phyloP scores from a whole-genome alignment of 1,284 basidiomycete species.

The Exobasidium cylindrosporum region DNA sequence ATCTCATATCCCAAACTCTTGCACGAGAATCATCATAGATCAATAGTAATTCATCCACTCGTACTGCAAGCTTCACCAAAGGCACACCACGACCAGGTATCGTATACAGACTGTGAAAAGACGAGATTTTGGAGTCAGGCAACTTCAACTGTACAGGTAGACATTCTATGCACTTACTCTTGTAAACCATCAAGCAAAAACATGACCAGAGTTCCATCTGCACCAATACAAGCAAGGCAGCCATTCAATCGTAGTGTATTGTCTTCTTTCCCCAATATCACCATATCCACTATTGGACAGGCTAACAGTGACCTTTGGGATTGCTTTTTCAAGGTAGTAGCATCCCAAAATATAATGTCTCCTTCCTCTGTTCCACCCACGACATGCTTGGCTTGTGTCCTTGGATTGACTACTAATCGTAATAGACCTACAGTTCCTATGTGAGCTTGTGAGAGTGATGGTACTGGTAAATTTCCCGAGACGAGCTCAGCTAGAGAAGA shows the following conservation, averaged over 20 bases:
- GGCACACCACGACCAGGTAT: constrained; percentile 67
- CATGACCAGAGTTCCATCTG: constrained; percentile 77
- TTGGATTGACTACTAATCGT: constrained; percentile 25
- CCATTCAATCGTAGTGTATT: constrained; percentile 65
- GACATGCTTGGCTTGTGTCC: constrained; percentile 26
- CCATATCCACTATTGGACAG: constrained; percentile 1
- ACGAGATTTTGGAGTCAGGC: not conserved
- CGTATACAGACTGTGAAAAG: constrained; percentile 61
- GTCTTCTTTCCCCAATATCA: not conserved
- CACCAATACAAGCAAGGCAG: constrained; percentile 70
- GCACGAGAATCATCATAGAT: constrained; percentile 74
- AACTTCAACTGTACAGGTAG: not conserved
- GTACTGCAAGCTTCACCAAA: constrained; percentile 67
- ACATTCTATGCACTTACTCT: constrained; percentile 40
- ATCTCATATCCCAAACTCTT: constrained; percentile 82
- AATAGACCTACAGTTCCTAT: constrained; percentile 21
- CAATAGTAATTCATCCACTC: constrained; percentile 71
- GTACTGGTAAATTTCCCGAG: not conserved
- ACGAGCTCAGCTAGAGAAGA: constrained; percentile 17
- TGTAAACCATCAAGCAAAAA: constrained; percentile 66
- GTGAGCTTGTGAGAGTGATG: constrained; percentile 15
- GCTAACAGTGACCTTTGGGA: constrained; percentile 5
- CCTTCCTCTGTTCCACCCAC: constrained; percentile 36
- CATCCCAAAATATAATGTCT: constrained; percentile 32
- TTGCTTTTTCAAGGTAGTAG: constrained; percentile 8